Base-by-base conservation (phyloP, 1,284 basidiomycete genomes). In the Puccinia polysora region DNA sequence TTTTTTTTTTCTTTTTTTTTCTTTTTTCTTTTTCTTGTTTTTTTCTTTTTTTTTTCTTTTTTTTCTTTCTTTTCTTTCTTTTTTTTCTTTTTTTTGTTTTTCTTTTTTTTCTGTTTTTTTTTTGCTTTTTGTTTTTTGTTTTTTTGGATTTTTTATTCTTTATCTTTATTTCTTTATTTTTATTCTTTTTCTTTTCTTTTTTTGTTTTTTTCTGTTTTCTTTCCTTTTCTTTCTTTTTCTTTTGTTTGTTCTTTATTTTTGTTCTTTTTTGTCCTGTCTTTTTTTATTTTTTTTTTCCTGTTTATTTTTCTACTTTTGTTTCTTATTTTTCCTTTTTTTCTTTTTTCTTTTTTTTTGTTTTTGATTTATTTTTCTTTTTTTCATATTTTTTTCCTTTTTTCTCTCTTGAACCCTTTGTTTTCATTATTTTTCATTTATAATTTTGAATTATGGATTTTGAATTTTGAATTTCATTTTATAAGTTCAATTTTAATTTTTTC, bases 1-100 rank as follows among this genome's bases (percentile, higher is more conserved):
- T 55, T 55, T 55, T 55, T 28, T 55, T 55, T 23, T 55, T 55
- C n/a, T n/a, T n/a, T n/a, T n/a, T n/a, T n/a, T n/a, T n/a, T n/a
- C n/a, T n/a, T n/a, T n/a, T n/a, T n/a, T n/a, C n/a, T 8, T 30
- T 55, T 28, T 25, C 49, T 25, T 7, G 23, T 28, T 55, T 55
- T 8, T 14, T 28, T 28, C 28, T 55, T 55, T 55, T 28, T 28
- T 3, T 28, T 7, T 55, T 30, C 10, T 55, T 28, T 28, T 28
- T 28, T 55, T 28, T 55, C 52, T 55, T 4, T 23, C 14, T 55
- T 55, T 14, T 4, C 18, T 23, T n/a, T 7, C 52, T 28, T 30
- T 55, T 55, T 55, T 55, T 55, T 55, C 28, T 55, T 55, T 23
- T 55, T 55, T 55, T 28, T 23, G 14, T 15, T 55, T 25, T 55